These are phyloP conservation scores for Asclepias syriaca DNA, from an alignment of 257 asterid genomes.

Conservation along the genomic window DNA sequence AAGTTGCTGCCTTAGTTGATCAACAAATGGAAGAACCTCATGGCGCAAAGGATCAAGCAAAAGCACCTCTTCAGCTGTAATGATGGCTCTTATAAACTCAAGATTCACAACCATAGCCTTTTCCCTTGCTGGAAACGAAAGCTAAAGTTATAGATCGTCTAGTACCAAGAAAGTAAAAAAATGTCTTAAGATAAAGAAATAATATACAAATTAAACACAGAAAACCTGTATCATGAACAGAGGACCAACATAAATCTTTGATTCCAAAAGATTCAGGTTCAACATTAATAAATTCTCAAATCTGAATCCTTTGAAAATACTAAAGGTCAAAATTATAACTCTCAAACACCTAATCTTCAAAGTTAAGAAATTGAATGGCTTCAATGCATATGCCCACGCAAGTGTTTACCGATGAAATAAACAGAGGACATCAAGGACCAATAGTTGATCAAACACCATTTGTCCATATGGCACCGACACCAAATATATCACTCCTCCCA, in stretches of 20 bases:
- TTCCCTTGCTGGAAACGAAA: conserved; percentile 72
- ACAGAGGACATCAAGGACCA: background rate
- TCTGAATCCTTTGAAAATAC: background rate
- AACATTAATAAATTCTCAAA: background rate
- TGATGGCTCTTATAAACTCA: conserved; percentile 87
- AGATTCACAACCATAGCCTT: conserved; percentile 96
- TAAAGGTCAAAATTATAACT: background rate
- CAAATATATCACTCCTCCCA: background rate
- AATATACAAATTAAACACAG: background rate
- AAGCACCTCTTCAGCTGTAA: conserved; percentile 92
- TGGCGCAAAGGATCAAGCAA: conserved; percentile 90
- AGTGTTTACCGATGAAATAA: background rate
- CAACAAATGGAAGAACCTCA: conserved; percentile 97
- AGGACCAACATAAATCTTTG: background rate
- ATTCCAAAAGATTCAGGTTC: background rate
- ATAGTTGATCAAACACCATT: background rate
- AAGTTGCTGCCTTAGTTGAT: conserved; percentile 82
- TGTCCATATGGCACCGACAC: background rate
- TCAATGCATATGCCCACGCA: background rate
- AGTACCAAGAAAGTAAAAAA: background rate
- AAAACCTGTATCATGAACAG: background rate
- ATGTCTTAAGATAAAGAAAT: background rate
- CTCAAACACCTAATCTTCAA: background rate
- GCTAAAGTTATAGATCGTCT: background rate
- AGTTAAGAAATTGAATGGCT: background rate